phyloP scores from a whole-genome alignment of 768 basidiomycete species.

The Rhizopogon vesiculosus region DNA sequence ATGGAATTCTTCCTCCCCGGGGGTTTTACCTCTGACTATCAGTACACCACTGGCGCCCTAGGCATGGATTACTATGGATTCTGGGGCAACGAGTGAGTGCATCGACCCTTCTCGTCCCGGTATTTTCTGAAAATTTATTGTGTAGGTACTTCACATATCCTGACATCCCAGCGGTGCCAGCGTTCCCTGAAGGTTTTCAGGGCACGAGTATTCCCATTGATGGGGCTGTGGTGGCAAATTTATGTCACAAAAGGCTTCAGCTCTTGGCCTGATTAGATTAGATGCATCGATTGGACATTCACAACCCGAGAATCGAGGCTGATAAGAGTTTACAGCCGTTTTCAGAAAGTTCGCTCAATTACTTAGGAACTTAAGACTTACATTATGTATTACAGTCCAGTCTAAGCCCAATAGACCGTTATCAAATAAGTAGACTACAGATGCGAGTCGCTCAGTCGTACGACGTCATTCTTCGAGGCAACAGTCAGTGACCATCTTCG shows the following conservation, averaged over 20 bases:
- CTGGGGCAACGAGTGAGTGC: conserved; percentile 65
- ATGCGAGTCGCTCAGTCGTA: no score
- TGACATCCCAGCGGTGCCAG: conserved; percentile 50
- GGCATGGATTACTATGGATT: conserved; percentile 85
- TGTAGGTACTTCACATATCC: conserved; percentile 71
- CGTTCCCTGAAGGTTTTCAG: conserved; percentile 86
- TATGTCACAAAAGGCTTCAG: conserved; percentile 51
- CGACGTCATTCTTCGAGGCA: conserved; percentile 44
- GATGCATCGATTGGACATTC: no score
- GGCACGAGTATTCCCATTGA: conserved; percentile 84
- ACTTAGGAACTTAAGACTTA: no score
- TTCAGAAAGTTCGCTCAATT: no score
- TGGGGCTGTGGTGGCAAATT: conserved; percentile 57
- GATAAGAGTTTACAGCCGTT: no score
- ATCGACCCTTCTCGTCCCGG: background rate
- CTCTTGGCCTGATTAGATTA: no score
- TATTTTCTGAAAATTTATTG: background rate
- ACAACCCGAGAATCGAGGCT: background rate
- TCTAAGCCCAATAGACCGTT: no score
- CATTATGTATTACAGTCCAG: no score
- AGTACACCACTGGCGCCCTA: conserved; percentile 73
- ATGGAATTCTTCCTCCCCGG: conserved; percentile 88
- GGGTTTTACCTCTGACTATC: conserved; percentile 85
- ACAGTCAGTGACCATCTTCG: conserved; percentile 36
- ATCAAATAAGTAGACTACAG: background rate